These are phyloP conservation scores for Suillus placidus DNA, from an alignment of 768 basidiomycete genomes.

Conservation along the genomic window DNA sequence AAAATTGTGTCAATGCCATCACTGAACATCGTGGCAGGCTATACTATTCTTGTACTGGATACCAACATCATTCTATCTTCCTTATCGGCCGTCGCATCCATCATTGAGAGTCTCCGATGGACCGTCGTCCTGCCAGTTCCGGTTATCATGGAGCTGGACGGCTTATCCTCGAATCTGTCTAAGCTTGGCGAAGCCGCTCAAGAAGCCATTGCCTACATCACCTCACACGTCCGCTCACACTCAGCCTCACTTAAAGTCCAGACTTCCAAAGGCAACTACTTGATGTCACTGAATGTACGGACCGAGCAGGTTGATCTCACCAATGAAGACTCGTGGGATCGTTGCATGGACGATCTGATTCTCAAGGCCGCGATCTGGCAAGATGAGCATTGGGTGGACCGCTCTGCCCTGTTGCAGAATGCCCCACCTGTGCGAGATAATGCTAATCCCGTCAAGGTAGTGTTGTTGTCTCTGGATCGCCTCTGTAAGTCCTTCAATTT, in stretches of 20 bases:
- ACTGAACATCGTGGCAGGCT: constrained; percentile 74
- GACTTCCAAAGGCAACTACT: constrained; percentile 93
- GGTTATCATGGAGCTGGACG: constrained; percentile 96
- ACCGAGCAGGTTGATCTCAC: constrained; percentile 82
- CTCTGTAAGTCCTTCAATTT: constrained; percentile 63
- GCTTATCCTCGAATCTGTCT: constrained; percentile 66
- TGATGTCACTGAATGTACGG: constrained; percentile 78
- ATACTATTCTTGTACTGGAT: constrained; percentile 89
- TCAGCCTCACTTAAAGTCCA: constrained; percentile 85
- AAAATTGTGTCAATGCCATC: constrained; percentile 40
- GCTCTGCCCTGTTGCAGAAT: constrained; percentile 66
- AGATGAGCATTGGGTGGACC: constrained; percentile 88
- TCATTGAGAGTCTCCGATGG: constrained; percentile 84
- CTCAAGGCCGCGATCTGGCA: constrained; percentile 94
- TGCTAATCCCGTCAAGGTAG: constrained; percentile 71
- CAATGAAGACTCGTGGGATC: constrained; percentile 50
- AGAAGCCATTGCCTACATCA: constrained; percentile 74
- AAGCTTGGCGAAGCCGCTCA: constrained; percentile 77
- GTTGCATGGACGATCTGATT: constrained; percentile 95
- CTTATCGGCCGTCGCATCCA: constrained; percentile 65
- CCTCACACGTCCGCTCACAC: constrained; percentile 74
- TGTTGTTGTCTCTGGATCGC: constrained; percentile 88
- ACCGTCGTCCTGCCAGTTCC: constrained; percentile 91
- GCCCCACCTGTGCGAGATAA: constrained; percentile 38
- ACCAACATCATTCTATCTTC: constrained; percentile 94